phyloP scores from a whole-genome alignment of 2,329 filamentous ascomycete genomes.

The Trichoderma polysporum region DNA sequence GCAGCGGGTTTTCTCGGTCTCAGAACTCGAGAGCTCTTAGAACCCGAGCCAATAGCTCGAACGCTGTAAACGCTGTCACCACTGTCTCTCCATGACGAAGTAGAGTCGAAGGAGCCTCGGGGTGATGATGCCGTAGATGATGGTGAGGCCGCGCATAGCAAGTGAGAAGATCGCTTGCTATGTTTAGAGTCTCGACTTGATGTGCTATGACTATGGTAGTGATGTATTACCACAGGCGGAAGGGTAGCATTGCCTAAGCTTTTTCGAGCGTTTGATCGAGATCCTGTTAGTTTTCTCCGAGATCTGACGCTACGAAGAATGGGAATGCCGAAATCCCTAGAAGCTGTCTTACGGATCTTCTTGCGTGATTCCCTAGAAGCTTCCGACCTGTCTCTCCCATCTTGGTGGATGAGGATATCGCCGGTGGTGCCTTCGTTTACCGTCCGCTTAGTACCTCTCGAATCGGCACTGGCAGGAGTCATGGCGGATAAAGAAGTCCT shows the following conservation, averaged over 20 bases:
- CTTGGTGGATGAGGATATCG: slow-evolving; percentile 17
- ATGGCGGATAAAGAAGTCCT: slow-evolving; percentile 26
- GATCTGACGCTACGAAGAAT: slow-evolving; percentile 35
- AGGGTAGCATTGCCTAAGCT: slow-evolving; percentile 3
- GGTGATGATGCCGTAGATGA: slow-evolving; percentile 13
- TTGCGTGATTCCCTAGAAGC: slow-evolving; percentile 10
- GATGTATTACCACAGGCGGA: slow-evolving; percentile 16
- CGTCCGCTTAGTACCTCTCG: slow-evolving; percentile 52
- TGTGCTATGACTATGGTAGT: slow-evolving; percentile 5
- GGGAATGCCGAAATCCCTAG: slow-evolving; percentile 42
- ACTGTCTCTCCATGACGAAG: slow-evolving; percentile 21
- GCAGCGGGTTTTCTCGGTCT: slow-evolving; percentile 26
- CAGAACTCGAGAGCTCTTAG: slow-evolving; percentile 24
- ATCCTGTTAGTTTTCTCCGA: slow-evolving; percentile 28
- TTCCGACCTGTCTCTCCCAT: slow-evolving; percentile 20
- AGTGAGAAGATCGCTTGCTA: slow-evolving; percentile 27
- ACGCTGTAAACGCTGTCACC: slow-evolving; percentile 24
- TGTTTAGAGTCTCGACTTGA: slow-evolving; percentile 27
- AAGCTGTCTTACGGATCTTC: slow-evolving; percentile 53
- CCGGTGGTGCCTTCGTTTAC: slow-evolving; percentile 25
- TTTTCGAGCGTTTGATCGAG: slow-evolving; percentile 24
- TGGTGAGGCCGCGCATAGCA: slow-evolving; percentile 4
- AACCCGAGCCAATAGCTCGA: slow-evolving; percentile 23
- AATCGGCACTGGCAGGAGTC: slow-evolving; percentile 36
- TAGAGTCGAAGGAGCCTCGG: slow-evolving; percentile 11